Base-by-base conservation (phyloP, 371 early-diverging fungal genomes). In the Rhizopus stolonifer region DNA sequence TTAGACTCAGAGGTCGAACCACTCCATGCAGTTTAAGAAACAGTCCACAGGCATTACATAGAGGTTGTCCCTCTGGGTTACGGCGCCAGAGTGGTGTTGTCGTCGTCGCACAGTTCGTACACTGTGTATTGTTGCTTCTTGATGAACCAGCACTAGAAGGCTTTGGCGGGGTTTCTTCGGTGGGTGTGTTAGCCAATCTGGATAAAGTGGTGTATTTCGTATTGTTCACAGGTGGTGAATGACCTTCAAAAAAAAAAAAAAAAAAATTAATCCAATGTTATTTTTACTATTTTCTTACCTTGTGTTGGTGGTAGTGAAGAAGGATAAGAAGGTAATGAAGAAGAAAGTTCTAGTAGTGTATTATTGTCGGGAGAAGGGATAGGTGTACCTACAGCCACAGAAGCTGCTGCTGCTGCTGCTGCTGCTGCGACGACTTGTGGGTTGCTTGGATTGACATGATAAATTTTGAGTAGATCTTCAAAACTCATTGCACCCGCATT, bases 31-130 rank as follows among this genome's bases (percentile, higher is more conserved):
- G 72, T 62, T 93, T 94, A 46, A 85, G 80, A 52, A 85, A 87
- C 39, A 85, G 52, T 15, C 86, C 86, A 57, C 86, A 85, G 4
- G 86, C 86, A 65, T 85, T 85, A 54, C 86, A 85, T 17, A 85
- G 58, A 1, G 84, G 82, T 11, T 76, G 71, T 5, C 88, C 84
- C 48, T 86, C 87, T 3, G 83, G 79, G 61, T 91, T 88, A 39
- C 98, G 85, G 18, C 99, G 87, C 99, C 99, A 99, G 10, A 97
- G 83, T 1, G 99, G 97, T 1, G 99, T 99, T 11, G 79, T 87
- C 0, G 87, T 90, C 7, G 95, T 93, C 9, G 76, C 57, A 76
- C 99, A 99, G 77, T 99, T 97, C 40, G 83, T 81, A 71, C 99
- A 99, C 43, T 70, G 70, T 36, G 72, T 73, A 42, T 38, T 55